phyloP scores from a whole-genome alignment of 2,329 filamentous ascomycete species.

The Penicillium janthinellum region DNA sequence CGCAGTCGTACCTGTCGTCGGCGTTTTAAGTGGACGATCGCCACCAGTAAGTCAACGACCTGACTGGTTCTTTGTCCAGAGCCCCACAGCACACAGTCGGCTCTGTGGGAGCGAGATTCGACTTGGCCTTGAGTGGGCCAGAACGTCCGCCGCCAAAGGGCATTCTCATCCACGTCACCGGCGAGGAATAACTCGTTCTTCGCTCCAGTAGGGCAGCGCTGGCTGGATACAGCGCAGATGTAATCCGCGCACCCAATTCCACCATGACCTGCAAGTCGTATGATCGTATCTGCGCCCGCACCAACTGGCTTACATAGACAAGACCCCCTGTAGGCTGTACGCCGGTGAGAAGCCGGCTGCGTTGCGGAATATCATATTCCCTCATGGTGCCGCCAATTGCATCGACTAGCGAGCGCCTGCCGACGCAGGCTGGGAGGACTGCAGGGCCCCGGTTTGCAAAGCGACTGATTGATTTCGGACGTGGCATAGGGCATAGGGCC shows the following conservation, averaged over 20 bases:
- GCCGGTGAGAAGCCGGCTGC: not conserved
- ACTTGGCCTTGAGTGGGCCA: not conserved
- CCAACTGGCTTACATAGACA: not conserved
- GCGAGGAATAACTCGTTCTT: not conserved
- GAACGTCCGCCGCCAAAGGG: not conserved
- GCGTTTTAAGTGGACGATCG: slow-evolving; percentile 1
- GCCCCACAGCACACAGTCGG: not conserved
- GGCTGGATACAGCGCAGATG: not conserved
- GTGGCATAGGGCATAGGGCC: not conserved
- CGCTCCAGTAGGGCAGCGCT: not conserved
- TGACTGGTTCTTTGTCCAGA: not conserved
- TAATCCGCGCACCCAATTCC: not conserved
- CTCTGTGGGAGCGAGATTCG: not conserved
- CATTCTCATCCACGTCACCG: not conserved
- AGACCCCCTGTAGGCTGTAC: not conserved
- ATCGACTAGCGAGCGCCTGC: not conserved
- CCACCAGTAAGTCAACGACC: not conserved
- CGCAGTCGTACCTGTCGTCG: not conserved
- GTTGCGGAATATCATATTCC: not conserved
- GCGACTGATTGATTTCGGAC: not conserved
- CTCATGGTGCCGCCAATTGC: not conserved
- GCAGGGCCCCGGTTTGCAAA: not conserved
- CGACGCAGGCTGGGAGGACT: not conserved
- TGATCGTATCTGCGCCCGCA: not conserved
- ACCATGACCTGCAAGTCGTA: not conserved